phyloP scores from a whole-genome alignment of 805 yeast genomes.

The Wickerhamomyces canadensis region DNA sequence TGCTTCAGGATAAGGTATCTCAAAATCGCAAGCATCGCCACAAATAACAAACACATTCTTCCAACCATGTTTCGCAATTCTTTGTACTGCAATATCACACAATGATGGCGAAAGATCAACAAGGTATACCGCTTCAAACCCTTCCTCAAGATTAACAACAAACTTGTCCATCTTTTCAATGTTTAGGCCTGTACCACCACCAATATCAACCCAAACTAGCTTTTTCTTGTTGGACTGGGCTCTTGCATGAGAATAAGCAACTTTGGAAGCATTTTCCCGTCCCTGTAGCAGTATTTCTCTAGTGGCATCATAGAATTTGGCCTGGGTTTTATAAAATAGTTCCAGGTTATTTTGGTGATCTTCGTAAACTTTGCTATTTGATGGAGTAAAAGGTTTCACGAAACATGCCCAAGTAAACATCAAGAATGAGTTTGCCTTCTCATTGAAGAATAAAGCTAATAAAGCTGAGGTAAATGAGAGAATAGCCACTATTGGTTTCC shows the following conservation, averaged over 20 bases:
- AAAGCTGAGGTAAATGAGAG: slow-evolving; percentile 7
- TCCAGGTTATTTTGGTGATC: slow-evolving; percentile 38
- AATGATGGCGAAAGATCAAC: slow-evolving; percentile 76
- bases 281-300: slow-evolving; percentile 65
- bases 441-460: slow-evolving; percentile 9
- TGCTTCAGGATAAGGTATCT: slow-evolving; percentile 45
- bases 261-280: slow-evolving; percentile 53
- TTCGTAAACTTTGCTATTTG: slow-evolving; percentile 20
- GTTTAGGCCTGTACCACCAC: slow-evolving; percentile 85
- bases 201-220: slow-evolving; percentile 72
- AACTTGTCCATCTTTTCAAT: slow-evolving; percentile 68
- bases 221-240: slow-evolving; percentile 28
- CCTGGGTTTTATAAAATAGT: slow-evolving; percentile 69
- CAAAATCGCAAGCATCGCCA: slow-evolving; percentile 72
- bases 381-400: slow-evolving; percentile 26
- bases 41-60: slow-evolving; percentile 61
- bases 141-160: slow-evolving; percentile 26
- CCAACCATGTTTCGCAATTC: slow-evolving; percentile 46
- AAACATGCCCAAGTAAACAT: slow-evolving; percentile 31
- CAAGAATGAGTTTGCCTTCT: slow-evolving; percentile 17
- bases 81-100: slow-evolving; percentile 61
- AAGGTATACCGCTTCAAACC: slow-evolving; percentile 62
- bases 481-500: slow-evolving; percentile 6
- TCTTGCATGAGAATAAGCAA: slow-evolving; percentile 53
- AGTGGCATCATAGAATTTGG: slow-evolving; percentile 69